These are phyloP conservation scores for Rosa persica DNA, from an alignment of 306 rosid genomes.

Conservation along the genomic window DNA sequence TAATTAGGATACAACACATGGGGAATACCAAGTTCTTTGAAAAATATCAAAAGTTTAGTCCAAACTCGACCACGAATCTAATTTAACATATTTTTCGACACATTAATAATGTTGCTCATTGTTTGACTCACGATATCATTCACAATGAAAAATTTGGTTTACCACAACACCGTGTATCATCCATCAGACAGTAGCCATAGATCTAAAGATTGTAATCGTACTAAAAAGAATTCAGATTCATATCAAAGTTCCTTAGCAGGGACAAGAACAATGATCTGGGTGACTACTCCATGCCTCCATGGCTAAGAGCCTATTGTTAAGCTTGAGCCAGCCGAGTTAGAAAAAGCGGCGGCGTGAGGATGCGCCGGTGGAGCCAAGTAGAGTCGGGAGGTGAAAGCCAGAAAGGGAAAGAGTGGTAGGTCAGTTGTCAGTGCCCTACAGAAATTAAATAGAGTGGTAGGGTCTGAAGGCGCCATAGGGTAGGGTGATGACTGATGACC, in stretches of 20 bases:
- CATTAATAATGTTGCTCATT: neutral
- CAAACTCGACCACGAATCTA: neutral
- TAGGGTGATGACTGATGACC: neutral
- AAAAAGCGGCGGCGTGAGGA: neutral
- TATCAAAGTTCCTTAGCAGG: neutral
- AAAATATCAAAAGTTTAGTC: neutral
- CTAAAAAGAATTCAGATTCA: neutral
- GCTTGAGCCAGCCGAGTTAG: neutral
- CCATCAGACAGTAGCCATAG: too few relatives aligned
- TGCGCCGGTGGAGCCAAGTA: neutral
- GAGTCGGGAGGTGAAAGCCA: neutral
- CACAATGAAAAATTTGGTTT: too few relatives aligned
- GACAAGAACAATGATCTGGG: neutral
- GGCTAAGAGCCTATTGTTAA: neutral
- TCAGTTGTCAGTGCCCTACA: neutral
- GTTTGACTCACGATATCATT: too few relatives aligned
- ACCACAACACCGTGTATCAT: too few relatives aligned
- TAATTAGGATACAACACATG: neutral
- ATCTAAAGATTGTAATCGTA: too few relatives aligned
- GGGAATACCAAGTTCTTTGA: neutral
- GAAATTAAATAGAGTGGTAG: constrained; percentile 15
- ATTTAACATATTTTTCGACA: neutral
- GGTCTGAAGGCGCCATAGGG: constrained; percentile 17
- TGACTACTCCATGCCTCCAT: too few relatives aligned
- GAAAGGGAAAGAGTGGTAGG: constrained; percentile 4